phyloP scores from a whole-genome alignment of 192 early-diverging fungal species.

The Geranomyces variabilis region DNA sequence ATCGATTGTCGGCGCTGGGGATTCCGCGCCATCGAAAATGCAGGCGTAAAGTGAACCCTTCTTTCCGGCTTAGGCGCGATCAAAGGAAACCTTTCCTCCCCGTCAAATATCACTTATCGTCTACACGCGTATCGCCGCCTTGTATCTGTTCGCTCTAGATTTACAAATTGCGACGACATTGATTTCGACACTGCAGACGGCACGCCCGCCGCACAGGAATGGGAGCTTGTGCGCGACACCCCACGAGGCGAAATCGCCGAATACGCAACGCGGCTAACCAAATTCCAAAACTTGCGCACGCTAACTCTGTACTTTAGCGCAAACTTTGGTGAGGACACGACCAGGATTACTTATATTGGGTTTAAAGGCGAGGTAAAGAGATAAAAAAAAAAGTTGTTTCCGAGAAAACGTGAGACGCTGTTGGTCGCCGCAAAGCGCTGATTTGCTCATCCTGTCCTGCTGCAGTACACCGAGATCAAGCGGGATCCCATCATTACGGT shows the following conservation, averaged over 20 bases:
- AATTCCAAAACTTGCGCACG: slow-evolving; percentile 49
- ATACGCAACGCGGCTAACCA: slow-evolving; percentile 42
- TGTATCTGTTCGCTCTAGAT: slow-evolving; percentile 51
- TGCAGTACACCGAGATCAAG: slow-evolving; percentile 33
- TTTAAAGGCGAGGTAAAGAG: slow-evolving; percentile 79
- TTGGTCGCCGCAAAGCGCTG: not conserved
- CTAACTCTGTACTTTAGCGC: slow-evolving; percentile 81
- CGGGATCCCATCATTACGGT: slow-evolving; percentile 58
- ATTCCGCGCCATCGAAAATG: slow-evolving; percentile 66
- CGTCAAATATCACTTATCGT: too few relatives aligned
- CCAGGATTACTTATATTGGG: slow-evolving; percentile 78
- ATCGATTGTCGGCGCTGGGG: slow-evolving; percentile 68
- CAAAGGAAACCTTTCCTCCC: too few relatives aligned
- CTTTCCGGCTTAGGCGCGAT: too few relatives aligned
- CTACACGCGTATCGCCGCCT: not conserved
- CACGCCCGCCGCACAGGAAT: slow-evolving; percentile 75
- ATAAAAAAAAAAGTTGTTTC: too few relatives aligned
- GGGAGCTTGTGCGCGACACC: slow-evolving; percentile 74
- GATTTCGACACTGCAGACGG: slow-evolving; percentile 86
- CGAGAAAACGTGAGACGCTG: too few relatives aligned
- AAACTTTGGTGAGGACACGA: slow-evolving; percentile 79
- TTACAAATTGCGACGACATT: slow-evolving; percentile 85
- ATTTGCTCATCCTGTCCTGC: not conserved
- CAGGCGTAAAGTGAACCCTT: slow-evolving; percentile 74
- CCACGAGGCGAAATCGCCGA: slow-evolving; percentile 56